Evolutionary conservation across 73 alveolate species (phyloP).

Genomic region (Tetrahymena elliotti): DNA sequence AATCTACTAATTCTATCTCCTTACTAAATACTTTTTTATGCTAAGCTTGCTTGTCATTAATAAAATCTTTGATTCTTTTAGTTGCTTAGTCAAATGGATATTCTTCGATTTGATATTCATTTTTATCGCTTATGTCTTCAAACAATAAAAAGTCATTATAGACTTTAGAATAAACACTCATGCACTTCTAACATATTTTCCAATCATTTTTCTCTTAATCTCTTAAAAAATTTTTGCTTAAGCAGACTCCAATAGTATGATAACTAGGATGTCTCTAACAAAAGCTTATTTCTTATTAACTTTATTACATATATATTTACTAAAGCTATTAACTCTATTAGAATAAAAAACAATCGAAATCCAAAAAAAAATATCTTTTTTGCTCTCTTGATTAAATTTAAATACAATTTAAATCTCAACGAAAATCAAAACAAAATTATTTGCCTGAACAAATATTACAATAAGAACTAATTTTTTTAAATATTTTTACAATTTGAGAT

Average conservation of each 20-base stretch:
- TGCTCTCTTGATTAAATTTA: not conserved
- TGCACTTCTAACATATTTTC: not conserved
- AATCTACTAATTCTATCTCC: not conserved
- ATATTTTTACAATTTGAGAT: no score
- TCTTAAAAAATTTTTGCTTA: not conserved
- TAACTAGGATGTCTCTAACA: not conserved
- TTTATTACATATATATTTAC: not conserved
- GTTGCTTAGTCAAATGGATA: not conserved
- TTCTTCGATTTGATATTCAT: not conserved
- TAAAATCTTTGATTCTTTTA: not conserved
- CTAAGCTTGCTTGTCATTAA: not conserved
- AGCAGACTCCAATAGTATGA: not conserved
- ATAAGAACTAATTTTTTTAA: no score
- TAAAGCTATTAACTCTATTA: no score
- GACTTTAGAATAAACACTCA: not conserved
- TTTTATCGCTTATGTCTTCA: not conserved
- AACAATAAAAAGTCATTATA: not conserved
- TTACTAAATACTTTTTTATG: not conserved
- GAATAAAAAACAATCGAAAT: no score
- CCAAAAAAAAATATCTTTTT: not conserved
- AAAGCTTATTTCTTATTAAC: not conserved
- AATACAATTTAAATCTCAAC: not conserved
- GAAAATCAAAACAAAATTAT: no score
- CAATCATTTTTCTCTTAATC: not conserved
- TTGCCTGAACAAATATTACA: no score